Conservation (phyloP, 345 rosid species). For the Kandelia obovata region DNA sequence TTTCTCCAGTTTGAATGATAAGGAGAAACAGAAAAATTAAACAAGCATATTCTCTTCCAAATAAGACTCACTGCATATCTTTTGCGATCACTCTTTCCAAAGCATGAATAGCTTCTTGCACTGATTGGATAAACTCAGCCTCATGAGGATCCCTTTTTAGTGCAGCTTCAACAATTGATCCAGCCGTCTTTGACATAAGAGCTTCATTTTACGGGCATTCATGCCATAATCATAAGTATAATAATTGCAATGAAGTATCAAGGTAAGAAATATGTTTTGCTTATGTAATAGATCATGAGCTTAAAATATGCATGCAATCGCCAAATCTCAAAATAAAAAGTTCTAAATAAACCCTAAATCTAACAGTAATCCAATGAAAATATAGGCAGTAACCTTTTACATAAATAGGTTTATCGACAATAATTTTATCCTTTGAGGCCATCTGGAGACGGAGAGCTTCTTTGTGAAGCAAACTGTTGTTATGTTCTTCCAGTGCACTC, state of each 20-base stretch:
- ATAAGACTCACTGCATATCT: constrained; percentile 80
- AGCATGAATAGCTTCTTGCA: constrained; percentile 95
- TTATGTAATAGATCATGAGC: constrained; percentile 8
- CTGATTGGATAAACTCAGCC: constrained; percentile 84
- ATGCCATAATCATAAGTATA: constrained; percentile 1
- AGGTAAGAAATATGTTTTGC: constrained; percentile 3
- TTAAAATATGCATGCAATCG: not conserved
- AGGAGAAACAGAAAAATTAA: not conserved
- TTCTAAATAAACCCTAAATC: not conserved
- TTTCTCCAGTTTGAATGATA: constrained; percentile 15
- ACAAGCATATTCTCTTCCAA: constrained; percentile 16
- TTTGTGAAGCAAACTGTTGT: constrained; percentile 97
- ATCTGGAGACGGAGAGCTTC: constrained; percentile 97
- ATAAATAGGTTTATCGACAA: constrained; percentile 80
- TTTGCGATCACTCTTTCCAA: constrained; percentile 97
- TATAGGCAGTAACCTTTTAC: constrained; percentile 67
- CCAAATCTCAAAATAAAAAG: not conserved
- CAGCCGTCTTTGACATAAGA: constrained; percentile 98
- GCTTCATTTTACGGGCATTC: constrained; percentile 58
- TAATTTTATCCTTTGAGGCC: constrained; percentile 94
- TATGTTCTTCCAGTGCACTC: constrained; percentile 99
- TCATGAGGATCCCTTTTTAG: constrained; percentile 95
- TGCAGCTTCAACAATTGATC: constrained; percentile 87
- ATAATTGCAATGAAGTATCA: not conserved
- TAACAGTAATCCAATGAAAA: not conserved